Conservation (phyloP, 2,329 filamentous ascomycete genomes). For the Lachnellula hyalina region DNA sequence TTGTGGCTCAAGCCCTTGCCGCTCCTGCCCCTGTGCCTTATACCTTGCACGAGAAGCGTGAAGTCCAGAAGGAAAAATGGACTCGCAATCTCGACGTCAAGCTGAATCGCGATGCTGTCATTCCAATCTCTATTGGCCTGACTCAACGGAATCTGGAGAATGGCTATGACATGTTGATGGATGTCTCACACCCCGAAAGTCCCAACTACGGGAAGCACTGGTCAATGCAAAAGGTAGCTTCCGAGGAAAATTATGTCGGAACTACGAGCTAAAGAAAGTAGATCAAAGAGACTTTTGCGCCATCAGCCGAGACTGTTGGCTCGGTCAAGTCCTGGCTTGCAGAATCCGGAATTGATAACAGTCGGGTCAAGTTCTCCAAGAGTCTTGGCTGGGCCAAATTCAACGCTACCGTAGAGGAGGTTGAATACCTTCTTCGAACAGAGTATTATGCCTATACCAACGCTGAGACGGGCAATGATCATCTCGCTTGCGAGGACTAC, state of each 20-base stretch:
- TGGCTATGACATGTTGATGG: slow-evolving; percentile 38
- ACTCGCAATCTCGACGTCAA: slow-evolving; percentile 6
- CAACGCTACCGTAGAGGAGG: slow-evolving; percentile 32
- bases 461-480: slow-evolving; percentile 38
- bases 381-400: slow-evolving; percentile 27
- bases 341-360: slow-evolving; percentile 43
- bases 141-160: slow-evolving; percentile 40
- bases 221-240: slow-evolving; percentile 37
- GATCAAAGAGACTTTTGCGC: slow-evolving; percentile 39
- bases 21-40: slow-evolving; percentile 13
- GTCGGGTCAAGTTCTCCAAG: slow-evolving; percentile 42
- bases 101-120: slow-evolving; percentile 13
- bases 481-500: slow-evolving; percentile 30
- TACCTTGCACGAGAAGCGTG: slow-evolving; percentile 22
- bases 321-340: slow-evolving; percentile 50
- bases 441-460: slow-evolving; percentile 49
- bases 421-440: slow-evolving; percentile 49
- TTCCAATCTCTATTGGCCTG: slow-evolving; percentile 34
- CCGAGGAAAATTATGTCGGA: slow-evolving; percentile 34
- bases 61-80: slow-evolving; percentile 13
- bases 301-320: slow-evolving; percentile 39
- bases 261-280: slow-evolving; percentile 18
- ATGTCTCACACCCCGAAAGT: slow-evolving; percentile 40
- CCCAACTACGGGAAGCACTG: slow-evolving; percentile 42
- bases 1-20: slow-evolving; percentile 6